Percentiles rank a stretch among this genome's conserved stretches.
phyloP scores from a whole-genome alignment of 2,329 filamentous ascomycete species.

The Diplodia intermedia region DNA sequence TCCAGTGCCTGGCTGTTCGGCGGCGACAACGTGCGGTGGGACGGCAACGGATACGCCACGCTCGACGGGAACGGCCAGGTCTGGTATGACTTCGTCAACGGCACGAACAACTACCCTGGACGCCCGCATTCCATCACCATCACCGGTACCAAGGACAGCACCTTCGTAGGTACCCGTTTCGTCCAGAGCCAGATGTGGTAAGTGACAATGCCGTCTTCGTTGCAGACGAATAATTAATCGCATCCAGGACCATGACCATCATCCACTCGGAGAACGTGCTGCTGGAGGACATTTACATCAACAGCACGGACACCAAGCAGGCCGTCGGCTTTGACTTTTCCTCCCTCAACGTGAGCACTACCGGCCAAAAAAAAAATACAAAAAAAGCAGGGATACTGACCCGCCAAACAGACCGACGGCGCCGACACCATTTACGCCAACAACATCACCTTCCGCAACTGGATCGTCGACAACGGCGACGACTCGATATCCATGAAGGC shows the following conservation, averaged over 20 bases:
- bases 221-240: neutral
- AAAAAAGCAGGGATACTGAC: slow-evolving; percentile 50
- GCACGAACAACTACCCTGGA: slow-evolving; percentile 20
- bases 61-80: slow-evolving; percentile 70
- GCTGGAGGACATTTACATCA: slow-evolving; percentile 62
- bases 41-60: slow-evolving; percentile 60
- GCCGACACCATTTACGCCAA: slow-evolving; percentile 67
- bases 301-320: slow-evolving; percentile 63
- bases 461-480: slow-evolving; percentile 67
- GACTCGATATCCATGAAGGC: slow-evolving; percentile 68
- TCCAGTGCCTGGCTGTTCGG: slow-evolving; percentile 49
- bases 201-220: neutral
- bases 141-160: slow-evolving; percentile 57
- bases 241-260: slow-evolving; percentile 55
- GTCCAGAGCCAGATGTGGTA: slow-evolving; percentile 67
- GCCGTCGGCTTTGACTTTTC: slow-evolving; percentile 25
- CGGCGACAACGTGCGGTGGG: slow-evolving; percentile 58
- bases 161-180: slow-evolving; percentile 58
- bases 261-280: slow-evolving; percentile 57
- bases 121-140: slow-evolving; percentile 62
- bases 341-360: slow-evolving; percentile 19
- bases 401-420: slow-evolving; percentile 65
- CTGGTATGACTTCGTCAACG: slow-evolving; percentile 63
- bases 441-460: slow-evolving; percentile 71
- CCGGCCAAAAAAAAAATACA: slow-evolving; percentile 57